Evolutionary conservation across 352 stramenopile species (phyloP).

Genomic region (Globisporangium cystogenes): DNA sequence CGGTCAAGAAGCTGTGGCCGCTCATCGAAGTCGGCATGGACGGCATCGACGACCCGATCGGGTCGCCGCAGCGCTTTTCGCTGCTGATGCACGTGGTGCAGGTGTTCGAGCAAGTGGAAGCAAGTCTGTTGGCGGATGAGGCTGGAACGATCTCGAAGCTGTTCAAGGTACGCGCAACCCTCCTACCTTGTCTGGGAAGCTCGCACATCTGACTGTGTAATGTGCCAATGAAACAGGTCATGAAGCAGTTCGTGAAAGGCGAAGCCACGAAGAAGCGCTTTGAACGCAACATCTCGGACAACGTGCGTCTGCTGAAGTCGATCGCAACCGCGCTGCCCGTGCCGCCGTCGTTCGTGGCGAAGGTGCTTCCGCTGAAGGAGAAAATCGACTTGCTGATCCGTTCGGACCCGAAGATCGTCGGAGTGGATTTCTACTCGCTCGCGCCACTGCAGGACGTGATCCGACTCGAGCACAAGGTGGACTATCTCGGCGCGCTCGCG

Average conservation of each 20-base stretch:
- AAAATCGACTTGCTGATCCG: constrained; percentile 56
- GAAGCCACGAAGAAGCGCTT: constrained; percentile 44
- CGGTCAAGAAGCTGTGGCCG: constrained; percentile 44
- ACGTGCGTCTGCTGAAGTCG: constrained; percentile 42
- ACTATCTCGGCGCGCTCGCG: constrained; percentile 56
- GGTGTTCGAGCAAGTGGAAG: constrained; percentile 51
- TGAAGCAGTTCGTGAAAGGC: constrained; percentile 47
- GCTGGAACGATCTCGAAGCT: constrained; percentile 26
- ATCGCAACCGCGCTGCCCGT: constrained; percentile 39
- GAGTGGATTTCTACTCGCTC: constrained; percentile 60
- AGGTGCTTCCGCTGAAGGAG: constrained; percentile 32
- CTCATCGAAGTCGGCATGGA: constrained; percentile 35
- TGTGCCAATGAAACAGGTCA: constrained; percentile 16
- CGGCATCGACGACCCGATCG: constrained; percentile 39
- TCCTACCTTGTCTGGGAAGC: not conserved
- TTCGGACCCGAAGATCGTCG: constrained; percentile 67
- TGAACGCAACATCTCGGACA: constrained; percentile 28
- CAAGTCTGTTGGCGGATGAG: constrained; percentile 31
- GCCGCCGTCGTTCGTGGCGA: constrained; percentile 25
- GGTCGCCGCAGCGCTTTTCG: constrained; percentile 56
- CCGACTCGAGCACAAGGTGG: constrained; percentile 70
- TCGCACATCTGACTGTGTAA: not conserved
- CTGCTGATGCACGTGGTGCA: constrained; percentile 59
- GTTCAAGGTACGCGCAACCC: constrained; percentile 20
- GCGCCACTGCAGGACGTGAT: constrained; percentile 35